Evolutionary conservation across 2,329 filamentous ascomycete species (phyloP), one percentile per base, ranked within the genome.

Genomic region (Cytospora leucostoma): DNA sequence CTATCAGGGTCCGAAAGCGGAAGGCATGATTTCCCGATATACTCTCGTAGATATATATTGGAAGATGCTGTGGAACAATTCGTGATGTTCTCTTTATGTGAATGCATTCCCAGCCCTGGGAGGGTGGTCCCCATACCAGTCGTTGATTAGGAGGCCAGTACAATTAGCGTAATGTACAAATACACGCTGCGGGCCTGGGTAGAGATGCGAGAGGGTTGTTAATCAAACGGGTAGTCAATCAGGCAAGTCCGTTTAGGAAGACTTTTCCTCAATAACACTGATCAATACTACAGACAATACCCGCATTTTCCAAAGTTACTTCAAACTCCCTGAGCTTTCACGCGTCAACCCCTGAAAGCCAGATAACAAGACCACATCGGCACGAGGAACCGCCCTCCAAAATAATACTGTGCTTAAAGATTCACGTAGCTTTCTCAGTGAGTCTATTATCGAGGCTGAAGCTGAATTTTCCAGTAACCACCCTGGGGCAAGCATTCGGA

Each of bases 1-100:
- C 52, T n/a, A 54, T 54, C 34, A 54, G 37, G 34, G 52, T 54
- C 17, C 52, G 52, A 21, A 54, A 21, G 52, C 34, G 52, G n/a
- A 54, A 21, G 52, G 34, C n/a, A 34, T 21, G 38, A 44, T 44
- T 44, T n/a, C 38, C 4, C 15, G 15, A 15, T 44, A 44, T 44
- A 17, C 7, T 44, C 38, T 44, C 17, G 7, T 44, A 44, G 15
- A 44, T 44, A 44, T 44, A 15, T 44, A 15, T 44, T 44, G 38
- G 38, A 7, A n/a, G 8, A 3, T 44, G 11, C n/a, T n/a, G 38
- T 44, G 38, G 38, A 44, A 44, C 17, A 15, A 37, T 15, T 5
- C 15, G 38, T 44, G 38, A 44, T 44, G 15, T 44, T 44, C 15
- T 44, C 38, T 44, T 44, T n/a, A 15, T 15, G 38, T n/a, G 38